Conservation (phyloP, 2,329 filamentous ascomycete genomes). For the Aspergillus puulaauensis region DNA sequence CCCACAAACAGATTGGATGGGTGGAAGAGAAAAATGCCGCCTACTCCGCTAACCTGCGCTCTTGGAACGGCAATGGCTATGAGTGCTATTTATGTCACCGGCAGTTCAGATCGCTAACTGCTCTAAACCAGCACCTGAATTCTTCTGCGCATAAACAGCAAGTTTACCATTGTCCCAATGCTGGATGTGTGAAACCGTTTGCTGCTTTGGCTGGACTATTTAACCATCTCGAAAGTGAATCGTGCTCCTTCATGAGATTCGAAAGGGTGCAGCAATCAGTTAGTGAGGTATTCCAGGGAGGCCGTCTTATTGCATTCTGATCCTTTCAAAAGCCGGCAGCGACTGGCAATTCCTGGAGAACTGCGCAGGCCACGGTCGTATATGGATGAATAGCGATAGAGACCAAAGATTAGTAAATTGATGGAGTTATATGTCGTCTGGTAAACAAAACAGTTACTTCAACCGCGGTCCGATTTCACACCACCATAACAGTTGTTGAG, state of each 20-base stretch:
- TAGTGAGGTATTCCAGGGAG: not conserved
- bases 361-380: too few relatives aligned
- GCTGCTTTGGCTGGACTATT: conserved; percentile 42
- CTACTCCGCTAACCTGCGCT: conserved; percentile 39
- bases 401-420: too few relatives aligned
- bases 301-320: not conserved
- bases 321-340: not conserved
- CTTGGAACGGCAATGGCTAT: conserved; percentile 50
- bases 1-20: conserved; percentile 54
- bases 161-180: conserved; percentile 47
- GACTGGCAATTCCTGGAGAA: too few relatives aligned
- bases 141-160: conserved; percentile 53
- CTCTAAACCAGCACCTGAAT: conserved; percentile 55
- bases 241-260: conserved; percentile 42
- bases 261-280: conserved; percentile 23
- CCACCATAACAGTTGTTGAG: too few relatives aligned
- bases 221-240: conserved; percentile 49
- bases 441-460: too few relatives aligned
- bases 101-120: conserved; percentile 35
- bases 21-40: conserved; percentile 27
- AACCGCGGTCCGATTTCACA: too few relatives aligned
- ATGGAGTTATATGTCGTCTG: too few relatives aligned
- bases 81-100: conserved; percentile 57
- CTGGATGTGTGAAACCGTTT: conserved; percentile 39
- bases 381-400: too few relatives aligned